phyloP scores from a whole-genome alignment of 768 basidiomycete genomes.

The Podaxis sp. region DNA sequence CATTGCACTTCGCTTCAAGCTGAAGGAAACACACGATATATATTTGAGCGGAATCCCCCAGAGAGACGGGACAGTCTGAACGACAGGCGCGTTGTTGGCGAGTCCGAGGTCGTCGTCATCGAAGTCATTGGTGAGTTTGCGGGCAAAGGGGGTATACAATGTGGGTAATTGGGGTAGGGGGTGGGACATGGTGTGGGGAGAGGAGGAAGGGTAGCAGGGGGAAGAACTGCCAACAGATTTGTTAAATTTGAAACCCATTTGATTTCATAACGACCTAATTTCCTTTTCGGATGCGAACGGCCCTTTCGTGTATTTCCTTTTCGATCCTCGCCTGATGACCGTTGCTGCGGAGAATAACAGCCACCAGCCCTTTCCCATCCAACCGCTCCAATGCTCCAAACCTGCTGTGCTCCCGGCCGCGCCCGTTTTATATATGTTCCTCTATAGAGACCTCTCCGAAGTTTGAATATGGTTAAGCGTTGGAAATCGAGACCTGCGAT shows the following conservation, averaged over 20 bases:
- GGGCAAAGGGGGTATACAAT: slow-evolving; percentile 1
- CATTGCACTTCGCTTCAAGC: neutral
- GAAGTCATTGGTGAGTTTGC: slow-evolving; percentile 1
- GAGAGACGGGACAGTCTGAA: slow-evolving; percentile 44
- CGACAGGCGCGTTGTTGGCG: slow-evolving; percentile 2
- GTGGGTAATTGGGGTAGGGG: slow-evolving; percentile 9
- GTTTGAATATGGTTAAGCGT: no score
- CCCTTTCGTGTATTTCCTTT: neutral
- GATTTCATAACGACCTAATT: slow-evolving; percentile 6
- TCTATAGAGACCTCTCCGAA: neutral
- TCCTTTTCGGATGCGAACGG: slow-evolving; percentile 3
- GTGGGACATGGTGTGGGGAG: slow-evolving; percentile 11
- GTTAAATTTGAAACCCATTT: neutral
- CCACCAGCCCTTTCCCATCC: neutral
- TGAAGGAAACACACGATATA: slow-evolving; percentile 56
- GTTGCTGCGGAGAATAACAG: slow-evolving; percentile 14
- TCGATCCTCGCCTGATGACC: neutral
- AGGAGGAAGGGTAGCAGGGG: neutral
- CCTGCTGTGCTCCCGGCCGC: neutral
- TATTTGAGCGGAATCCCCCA: slow-evolving; percentile 80
- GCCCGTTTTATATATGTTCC: neutral
- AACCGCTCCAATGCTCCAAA: neutral
- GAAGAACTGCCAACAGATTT: neutral
- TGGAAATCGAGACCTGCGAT: no score
- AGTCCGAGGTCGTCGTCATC: slow-evolving; percentile 1